Evolutionary conservation across 305 asterid genomes (phyloP).

Genomic region (Fraxinus ornus): DNA sequence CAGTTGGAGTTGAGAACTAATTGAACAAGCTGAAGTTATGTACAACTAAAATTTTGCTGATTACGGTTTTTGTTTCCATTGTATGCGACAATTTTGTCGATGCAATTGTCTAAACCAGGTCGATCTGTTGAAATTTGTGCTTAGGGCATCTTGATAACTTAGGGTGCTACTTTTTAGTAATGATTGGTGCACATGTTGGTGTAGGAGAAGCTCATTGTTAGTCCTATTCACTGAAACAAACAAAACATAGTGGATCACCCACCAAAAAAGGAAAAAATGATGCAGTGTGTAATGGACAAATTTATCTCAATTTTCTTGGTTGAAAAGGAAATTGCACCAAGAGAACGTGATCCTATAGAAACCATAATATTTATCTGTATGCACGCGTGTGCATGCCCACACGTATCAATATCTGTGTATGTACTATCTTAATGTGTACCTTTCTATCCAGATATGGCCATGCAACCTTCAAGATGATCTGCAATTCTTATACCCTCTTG

Average conservation of each 20-base stretch:
- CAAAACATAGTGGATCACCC: slow-evolving; percentile 52
- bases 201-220: slow-evolving; percentile 23
- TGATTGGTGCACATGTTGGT: slow-evolving; percentile 34
- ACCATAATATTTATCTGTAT: slow-evolving; percentile 11
- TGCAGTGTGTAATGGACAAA: slow-evolving; percentile 31
- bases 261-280: slow-evolving; percentile 36
- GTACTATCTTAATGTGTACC: not conserved
- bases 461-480: not conserved
- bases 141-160: not conserved
- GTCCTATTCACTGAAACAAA: slow-evolving; percentile 41
- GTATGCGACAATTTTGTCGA: not conserved
- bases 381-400: slow-evolving; percentile 1
- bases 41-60: not conserved
- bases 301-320: slow-evolving; percentile 26
- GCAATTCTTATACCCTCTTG: not conserved
- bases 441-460: slow-evolving; percentile 7
- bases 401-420: not conserved
- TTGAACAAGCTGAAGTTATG: not conserved
- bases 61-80: not conserved
- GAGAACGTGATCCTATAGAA: not conserved
- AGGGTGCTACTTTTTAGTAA: slow-evolving; percentile 6
- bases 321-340: slow-evolving; percentile 23
- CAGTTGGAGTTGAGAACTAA: slow-evolving; percentile 9
- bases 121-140: not conserved
- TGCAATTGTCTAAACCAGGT: not conserved